Evolutionary conservation across 768 basidiomycete genomes (phyloP).

Genomic region (Mycena kentingensis): DNA sequence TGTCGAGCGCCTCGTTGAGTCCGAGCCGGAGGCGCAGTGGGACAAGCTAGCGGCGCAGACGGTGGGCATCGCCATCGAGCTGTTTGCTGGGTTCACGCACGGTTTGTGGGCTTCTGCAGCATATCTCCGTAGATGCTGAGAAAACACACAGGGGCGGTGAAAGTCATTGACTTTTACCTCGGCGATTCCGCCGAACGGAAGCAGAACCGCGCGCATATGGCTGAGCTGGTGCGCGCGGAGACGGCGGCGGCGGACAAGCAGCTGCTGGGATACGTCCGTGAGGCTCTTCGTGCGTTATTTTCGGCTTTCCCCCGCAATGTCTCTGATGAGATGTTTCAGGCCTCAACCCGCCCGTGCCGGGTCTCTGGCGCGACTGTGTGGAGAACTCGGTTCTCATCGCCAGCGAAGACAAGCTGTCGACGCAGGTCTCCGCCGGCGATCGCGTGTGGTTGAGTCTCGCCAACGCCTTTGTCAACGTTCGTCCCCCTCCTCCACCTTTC

Average conservation of each 20-base stretch:
- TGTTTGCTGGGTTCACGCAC: too few species aligned
- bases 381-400: conserved; percentile 28
- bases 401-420: conserved; percentile 25
- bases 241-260: conserved; percentile 36
- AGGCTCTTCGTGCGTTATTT: conserved; percentile 55
- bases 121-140: neutral
- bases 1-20: too few species aligned
- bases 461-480: conserved; percentile 39
- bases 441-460: conserved; percentile 36
- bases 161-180: conserved; percentile 57
- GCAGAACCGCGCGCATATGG: conserved; percentile 44
- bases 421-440: conserved; percentile 35
- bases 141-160: conserved; percentile 44
- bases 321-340: conserved; percentile 24
- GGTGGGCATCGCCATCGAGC: too few species aligned
- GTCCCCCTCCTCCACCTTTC: too few species aligned
- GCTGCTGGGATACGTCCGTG: conserved; percentile 51
- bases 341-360: conserved; percentile 43
- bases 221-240: conserved; percentile 34
- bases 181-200: conserved; percentile 41
- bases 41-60: too few species aligned
- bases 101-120: conserved; percentile 27
- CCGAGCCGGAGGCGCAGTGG: too few species aligned
- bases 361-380: conserved; percentile 40
- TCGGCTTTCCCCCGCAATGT: neutral